Percentiles rank a stretch among this genome's conserved stretches.
These are phyloP conservation scores for Zalaria obscura DNA, from an alignment of 2,329 filamentous ascomycete genomes.

Conservation along the genomic window DNA sequence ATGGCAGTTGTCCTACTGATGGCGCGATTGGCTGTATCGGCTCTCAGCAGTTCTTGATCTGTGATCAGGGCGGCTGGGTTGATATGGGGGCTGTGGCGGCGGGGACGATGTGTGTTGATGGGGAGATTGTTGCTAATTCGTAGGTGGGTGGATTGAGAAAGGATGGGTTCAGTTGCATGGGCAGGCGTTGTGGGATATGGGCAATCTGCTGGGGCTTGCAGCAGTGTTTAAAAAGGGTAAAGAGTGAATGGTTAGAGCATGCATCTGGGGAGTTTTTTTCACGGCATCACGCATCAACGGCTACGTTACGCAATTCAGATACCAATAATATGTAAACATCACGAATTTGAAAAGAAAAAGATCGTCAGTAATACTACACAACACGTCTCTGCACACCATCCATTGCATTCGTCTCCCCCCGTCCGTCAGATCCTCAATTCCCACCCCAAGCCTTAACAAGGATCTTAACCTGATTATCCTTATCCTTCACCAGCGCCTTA, in stretches of 20 bases:
- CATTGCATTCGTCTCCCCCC: no score
- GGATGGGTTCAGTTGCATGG: not conserved
- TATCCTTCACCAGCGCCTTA: conserved; percentile 32
- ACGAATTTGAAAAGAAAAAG: no score
- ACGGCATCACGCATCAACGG: no score
- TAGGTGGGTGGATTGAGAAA: not conserved
- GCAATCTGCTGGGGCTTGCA: not conserved
- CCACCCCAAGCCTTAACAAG: conserved; percentile 16
- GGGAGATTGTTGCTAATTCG: conserved; percentile 10
- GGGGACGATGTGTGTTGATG: conserved; percentile 15
- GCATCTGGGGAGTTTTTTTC: no score
- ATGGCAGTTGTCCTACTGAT: conserved; percentile 14
- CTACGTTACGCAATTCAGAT: no score
- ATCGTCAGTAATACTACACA: no score
- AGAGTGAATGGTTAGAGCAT: not conserved
- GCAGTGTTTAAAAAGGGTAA: not conserved
- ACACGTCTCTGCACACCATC: no score
- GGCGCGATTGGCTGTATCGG: conserved; percentile 14
- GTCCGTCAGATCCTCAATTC: not conserved
- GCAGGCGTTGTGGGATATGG: not conserved
- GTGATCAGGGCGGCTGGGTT: conserved; percentile 18
- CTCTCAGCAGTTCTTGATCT: conserved; percentile 14
- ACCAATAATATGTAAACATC: no score
- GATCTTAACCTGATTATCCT: conserved; percentile 36
- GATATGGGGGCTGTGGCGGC: conserved; percentile 16